Evolutionary conservation across 306 rosid genomes (phyloP).

Genomic region (Malus sieversii): DNA sequence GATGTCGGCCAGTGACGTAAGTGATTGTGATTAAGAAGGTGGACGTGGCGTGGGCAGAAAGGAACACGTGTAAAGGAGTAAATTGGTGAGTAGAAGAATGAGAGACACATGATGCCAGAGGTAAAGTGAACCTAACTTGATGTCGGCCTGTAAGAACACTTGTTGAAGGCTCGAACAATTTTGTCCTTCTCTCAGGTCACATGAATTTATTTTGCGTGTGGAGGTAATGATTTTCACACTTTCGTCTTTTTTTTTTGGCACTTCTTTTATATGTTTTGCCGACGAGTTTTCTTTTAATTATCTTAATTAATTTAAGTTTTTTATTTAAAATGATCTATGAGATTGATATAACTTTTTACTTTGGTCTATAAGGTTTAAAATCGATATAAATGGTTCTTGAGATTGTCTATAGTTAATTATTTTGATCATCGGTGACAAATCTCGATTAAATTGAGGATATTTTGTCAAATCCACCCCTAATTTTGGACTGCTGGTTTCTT

Average conservation of each 20-base stretch:
- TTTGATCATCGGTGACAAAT: no score
- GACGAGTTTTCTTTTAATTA: no score
- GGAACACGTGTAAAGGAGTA: background rate
- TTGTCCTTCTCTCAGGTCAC: background rate
- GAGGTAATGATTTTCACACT: background rate
- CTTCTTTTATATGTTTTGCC: background rate
- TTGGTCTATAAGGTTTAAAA: accelerated
- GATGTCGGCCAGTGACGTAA: background rate
- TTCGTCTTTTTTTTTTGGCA: background rate
- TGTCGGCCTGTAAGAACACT: background rate
- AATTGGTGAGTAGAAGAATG: background rate
- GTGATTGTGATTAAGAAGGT: background rate
- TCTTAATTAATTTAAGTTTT: no score
- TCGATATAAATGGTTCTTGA: accelerated
- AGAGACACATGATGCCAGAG: background rate
- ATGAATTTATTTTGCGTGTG: background rate
- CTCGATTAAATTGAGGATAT: no score
- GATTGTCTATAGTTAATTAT: no score
- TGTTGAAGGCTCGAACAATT: background rate
- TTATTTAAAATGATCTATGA: no score
- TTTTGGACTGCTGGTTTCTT: no score
- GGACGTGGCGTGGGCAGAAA: background rate
- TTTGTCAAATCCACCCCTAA: no score
- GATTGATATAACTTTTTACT: no score
- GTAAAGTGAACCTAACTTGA: background rate